Evolutionary conservation across 345 rosid species (phyloP).

Genomic region (Lumnitzera littorea): DNA sequence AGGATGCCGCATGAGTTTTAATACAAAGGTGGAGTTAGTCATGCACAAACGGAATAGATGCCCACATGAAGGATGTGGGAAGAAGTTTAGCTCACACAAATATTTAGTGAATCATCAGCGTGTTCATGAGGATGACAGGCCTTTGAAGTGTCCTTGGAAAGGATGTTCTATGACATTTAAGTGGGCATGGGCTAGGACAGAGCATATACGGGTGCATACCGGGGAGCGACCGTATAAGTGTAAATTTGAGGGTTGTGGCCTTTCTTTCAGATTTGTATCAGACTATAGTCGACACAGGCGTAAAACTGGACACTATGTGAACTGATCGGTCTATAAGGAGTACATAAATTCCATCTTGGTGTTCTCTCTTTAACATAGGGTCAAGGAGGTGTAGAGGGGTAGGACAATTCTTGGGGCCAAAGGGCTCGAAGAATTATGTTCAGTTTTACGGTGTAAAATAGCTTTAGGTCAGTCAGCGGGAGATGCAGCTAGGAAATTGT

Average conservation of each 20-base stretch:
- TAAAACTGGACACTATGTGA: slow-evolving; percentile 72
- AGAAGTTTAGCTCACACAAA: slow-evolving; percentile 78
- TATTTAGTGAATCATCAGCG: slow-evolving; percentile 77
- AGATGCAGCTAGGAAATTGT: too few species aligned
- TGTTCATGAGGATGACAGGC: slow-evolving; percentile 85
- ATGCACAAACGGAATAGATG: slow-evolving; percentile 75
- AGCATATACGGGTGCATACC: slow-evolving; percentile 87
- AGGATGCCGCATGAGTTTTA: slow-evolving; percentile 79
- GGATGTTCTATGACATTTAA: slow-evolving; percentile 90
- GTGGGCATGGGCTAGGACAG: slow-evolving; percentile 99
- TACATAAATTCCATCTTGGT: slow-evolving; percentile 8
- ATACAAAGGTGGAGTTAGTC: slow-evolving; percentile 53
- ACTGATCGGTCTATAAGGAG: slow-evolving; percentile 19
- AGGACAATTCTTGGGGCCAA: too few species aligned
- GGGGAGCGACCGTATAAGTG: slow-evolving; percentile 91
- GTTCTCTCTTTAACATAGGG: too few species aligned
- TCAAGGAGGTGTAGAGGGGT: too few species aligned
- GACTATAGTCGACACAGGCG: slow-evolving; percentile 94
- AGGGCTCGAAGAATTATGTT: too few species aligned
- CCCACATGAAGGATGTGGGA: slow-evolving; percentile 73
- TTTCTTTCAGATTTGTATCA: slow-evolving; percentile 90
- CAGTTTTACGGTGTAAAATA: too few species aligned
- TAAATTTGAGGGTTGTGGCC: slow-evolving; percentile 71
- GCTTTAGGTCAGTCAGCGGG: too few species aligned
- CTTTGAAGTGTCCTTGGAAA: slow-evolving; percentile 81